Evolutionary conservation across 257 asterid species (phyloP).

Genomic region (Osmanthus fragrans): DNA sequence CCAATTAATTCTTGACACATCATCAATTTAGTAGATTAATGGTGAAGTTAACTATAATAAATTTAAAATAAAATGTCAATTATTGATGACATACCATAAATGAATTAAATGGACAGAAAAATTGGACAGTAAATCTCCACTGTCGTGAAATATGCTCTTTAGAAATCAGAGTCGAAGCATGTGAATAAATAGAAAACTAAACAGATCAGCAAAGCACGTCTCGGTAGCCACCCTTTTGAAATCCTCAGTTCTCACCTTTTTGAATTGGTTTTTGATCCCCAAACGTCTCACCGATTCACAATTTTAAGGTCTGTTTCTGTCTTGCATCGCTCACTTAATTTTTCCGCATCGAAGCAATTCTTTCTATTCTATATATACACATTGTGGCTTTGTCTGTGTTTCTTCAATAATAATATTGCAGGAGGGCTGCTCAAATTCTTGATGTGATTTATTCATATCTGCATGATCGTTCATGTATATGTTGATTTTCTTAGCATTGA

Average conservation of each 20-base stretch:
- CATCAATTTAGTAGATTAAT: no score
- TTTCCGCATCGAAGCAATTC: neutral
- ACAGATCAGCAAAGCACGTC: conserved; percentile 64
- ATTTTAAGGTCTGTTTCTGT: conserved; percentile 29
- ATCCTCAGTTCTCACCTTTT: conserved; percentile 42
- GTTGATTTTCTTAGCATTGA: neutral
- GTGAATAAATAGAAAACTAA: conserved; percentile 9
- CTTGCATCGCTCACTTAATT: neutral
- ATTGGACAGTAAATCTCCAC: no score
- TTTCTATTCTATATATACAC: conserved; percentile 3
- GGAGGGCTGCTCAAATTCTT: conserved; percentile 16
- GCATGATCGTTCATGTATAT: neutral
- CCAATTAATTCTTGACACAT: no score
- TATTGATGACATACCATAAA: no score
- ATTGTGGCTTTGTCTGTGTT: conserved; percentile 30
- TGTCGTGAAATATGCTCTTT: no score
- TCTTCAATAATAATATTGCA: conserved; percentile 4
- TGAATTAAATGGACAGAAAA: no score
- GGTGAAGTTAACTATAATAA: no score
- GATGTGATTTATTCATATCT: neutral
- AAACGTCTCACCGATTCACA: conserved; percentile 18
- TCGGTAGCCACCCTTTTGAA: conserved; percentile 45
- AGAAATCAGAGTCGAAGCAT: neutral
- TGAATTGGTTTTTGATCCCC: conserved; percentile 51
- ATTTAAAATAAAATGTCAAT: no score